phyloP scores from a whole-genome alignment of 371 early-diverging fungal genomes.

The Actinomortierella wolfii region DNA sequence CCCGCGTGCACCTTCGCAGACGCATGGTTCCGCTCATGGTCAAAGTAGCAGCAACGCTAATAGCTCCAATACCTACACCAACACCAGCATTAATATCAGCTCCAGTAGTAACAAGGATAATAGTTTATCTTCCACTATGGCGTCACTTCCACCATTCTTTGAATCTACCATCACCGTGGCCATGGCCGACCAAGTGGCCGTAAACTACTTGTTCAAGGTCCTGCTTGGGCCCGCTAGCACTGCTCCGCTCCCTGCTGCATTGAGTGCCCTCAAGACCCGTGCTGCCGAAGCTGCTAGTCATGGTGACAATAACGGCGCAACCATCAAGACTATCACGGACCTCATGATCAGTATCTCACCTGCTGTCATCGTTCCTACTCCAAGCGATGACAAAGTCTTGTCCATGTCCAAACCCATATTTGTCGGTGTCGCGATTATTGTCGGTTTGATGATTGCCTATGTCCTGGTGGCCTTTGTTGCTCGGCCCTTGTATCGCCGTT shows the following conservation, averaged over 20 bases:
- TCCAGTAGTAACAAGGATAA: neutral
- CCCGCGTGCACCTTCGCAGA: too few relatives aligned
- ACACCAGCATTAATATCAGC: conserved; percentile 1
- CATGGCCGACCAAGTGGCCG: conserved; percentile 14
- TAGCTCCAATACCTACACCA: neutral
- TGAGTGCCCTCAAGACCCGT: conserved; percentile 10
- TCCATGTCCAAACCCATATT: conserved; percentile 34
- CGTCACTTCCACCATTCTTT: too few relatives aligned
- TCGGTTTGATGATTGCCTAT: conserved; percentile 15
- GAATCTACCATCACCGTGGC: conserved; percentile 14
- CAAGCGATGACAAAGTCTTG: conserved; percentile 7
- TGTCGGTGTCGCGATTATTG: conserved; percentile 8
- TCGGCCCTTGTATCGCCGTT: conserved; percentile 7
- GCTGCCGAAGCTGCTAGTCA: neutral
- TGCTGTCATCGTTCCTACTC: neutral
- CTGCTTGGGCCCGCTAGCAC: conserved; percentile 23
- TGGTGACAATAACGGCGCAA: neutral
- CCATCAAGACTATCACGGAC: conserved; percentile 14
- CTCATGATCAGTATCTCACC: conserved; percentile 40
- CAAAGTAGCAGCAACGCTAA: neutral
- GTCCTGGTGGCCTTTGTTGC: conserved; percentile 18
- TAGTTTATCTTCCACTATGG: too few relatives aligned
- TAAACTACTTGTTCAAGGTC: conserved; percentile 21
- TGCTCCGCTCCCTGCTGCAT: conserved; percentile 12
- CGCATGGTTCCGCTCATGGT: neutral